A percentile compares a stretch with the other conserved stretches of the same genome.
Conservation (phyloP, 768 basidiomycete species). For the Suillus brevipes region DNA sequence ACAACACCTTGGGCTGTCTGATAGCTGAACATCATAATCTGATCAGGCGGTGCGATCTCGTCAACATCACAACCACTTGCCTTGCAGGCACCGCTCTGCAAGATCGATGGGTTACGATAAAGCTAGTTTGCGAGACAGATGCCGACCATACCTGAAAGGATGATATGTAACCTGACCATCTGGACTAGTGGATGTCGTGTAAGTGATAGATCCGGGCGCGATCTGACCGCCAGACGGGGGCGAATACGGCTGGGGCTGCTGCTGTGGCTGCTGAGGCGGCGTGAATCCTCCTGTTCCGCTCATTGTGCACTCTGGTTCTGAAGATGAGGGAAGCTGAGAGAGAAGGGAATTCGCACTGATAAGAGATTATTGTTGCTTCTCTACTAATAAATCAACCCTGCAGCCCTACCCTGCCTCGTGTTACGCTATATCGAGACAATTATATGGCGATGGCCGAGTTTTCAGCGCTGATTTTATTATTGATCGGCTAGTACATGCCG, state of each 20-base stretch:
- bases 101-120: constrained; percentile 13
- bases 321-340: constrained; percentile 14
- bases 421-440: constrained; percentile 34
- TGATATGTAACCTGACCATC: constrained; percentile 70
- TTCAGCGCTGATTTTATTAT: constrained; percentile 18
- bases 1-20: constrained; percentile 68
- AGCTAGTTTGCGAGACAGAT: constrained; percentile 6
- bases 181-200: constrained; percentile 61
- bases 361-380: constrained; percentile 20
- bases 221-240: constrained; percentile 44
- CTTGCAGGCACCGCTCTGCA: constrained; percentile 72
- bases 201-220: constrained; percentile 68
- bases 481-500: not conserved
- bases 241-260: constrained; percentile 32
- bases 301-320: constrained; percentile 20
- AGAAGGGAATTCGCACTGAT: constrained; percentile 9
- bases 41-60: constrained; percentile 11
- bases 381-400: constrained; percentile 20
- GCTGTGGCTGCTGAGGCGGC: constrained; percentile 26
- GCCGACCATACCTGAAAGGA: constrained; percentile 62
- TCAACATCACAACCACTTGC: constrained; percentile 37
- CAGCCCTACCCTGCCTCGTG: constrained; percentile 27
- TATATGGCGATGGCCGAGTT: constrained; percentile 3
- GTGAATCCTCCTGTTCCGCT: constrained; percentile 24
- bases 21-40: constrained; percentile 51